A percentile compares a stretch with the other conserved stretches of the same genome.
phyloP scores from a whole-genome alignment of 202 grass and related monocot species.

The Zoysia matrella region DNA sequence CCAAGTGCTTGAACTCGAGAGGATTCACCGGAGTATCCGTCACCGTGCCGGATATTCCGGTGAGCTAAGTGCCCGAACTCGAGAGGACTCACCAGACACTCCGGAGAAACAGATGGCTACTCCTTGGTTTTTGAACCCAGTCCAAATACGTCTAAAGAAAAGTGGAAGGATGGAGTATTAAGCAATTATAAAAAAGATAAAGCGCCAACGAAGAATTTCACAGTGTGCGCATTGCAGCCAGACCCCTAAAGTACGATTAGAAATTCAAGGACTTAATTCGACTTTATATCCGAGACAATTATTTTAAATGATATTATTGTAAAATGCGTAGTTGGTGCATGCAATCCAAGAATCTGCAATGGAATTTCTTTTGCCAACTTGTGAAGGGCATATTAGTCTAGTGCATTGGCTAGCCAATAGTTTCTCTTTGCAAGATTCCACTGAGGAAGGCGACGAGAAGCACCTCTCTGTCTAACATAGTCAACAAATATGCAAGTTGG shows the following conservation, averaged over 20 bases:
- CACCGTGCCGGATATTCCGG: no score
- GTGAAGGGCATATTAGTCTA: slow-evolving; percentile 19
- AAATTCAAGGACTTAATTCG: background rate
- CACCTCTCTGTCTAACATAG: slow-evolving; percentile 6
- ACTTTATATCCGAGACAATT: background rate
- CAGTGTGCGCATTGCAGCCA: background rate
- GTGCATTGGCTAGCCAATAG: background rate
- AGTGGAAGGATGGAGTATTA: no score
- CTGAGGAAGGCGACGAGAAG: slow-evolving; percentile 47
- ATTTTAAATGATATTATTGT: background rate
- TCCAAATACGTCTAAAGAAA: no score
- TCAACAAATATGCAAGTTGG: slow-evolving; percentile 23
- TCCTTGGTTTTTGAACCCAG: no score
- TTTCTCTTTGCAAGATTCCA: background rate
- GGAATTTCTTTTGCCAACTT: background rate
- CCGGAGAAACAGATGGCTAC: no score
- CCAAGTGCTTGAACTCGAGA: no score
- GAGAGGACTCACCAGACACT: no score
- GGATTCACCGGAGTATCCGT: no score
- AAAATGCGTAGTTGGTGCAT: background rate
- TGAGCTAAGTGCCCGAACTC: no score
- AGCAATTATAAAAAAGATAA: no score
- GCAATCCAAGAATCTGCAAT: background rate
- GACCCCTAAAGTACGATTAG: background rate
- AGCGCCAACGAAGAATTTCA: background rate